Percentiles rank a stretch among this genome's conserved stretches.
phyloP scores from a whole-genome alignment of 1,284 basidiomycete species.

The Cutaneotrichosporon curvatum region DNA sequence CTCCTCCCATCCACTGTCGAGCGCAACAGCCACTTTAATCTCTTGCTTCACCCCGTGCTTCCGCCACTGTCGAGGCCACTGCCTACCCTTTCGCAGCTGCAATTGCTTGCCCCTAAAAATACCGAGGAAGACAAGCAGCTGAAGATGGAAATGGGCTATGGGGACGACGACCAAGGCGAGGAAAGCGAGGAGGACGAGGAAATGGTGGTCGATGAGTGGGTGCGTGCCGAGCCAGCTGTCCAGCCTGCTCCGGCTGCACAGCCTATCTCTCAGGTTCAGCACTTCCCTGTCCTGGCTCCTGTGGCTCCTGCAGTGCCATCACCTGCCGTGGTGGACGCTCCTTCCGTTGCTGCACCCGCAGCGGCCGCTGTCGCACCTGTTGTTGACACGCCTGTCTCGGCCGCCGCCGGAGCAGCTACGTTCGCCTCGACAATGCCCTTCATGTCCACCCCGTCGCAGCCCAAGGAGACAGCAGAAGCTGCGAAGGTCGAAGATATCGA shows the following conservation, averaged over 20 bases:
- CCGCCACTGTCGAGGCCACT: conserved; percentile 30
- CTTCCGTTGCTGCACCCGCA: conserved; percentile 1
- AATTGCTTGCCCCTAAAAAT: conserved; percentile 32
- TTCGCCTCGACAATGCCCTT: conserved; percentile 5
- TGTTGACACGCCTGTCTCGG: neutral
- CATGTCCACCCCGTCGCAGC: conserved; percentile 7
- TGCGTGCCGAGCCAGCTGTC: neutral
- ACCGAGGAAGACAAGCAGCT: conserved; percentile 31
- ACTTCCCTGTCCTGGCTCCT: neutral
- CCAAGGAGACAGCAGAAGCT: neutral
- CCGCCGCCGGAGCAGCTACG: neutral
- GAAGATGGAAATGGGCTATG: conserved; percentile 25
- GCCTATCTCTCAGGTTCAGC: neutral
- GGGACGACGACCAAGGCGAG: conserved; percentile 9
- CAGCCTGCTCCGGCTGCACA: neutral
- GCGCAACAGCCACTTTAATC: conserved; percentile 7
- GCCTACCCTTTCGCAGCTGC: conserved; percentile 31
- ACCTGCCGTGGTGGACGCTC: neutral
- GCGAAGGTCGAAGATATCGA: neutral
- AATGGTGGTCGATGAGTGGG: conserved; percentile 9
- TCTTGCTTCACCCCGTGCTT: conserved; percentile 32
- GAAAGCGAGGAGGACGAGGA: conserved; percentile 13
- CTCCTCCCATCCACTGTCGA: conserved; percentile 3
- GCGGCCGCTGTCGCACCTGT: neutral
- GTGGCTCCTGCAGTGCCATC: neutral